Conservation (phyloP, 306 rosid species). For the Oxytropis ochrocephala region DNA sequence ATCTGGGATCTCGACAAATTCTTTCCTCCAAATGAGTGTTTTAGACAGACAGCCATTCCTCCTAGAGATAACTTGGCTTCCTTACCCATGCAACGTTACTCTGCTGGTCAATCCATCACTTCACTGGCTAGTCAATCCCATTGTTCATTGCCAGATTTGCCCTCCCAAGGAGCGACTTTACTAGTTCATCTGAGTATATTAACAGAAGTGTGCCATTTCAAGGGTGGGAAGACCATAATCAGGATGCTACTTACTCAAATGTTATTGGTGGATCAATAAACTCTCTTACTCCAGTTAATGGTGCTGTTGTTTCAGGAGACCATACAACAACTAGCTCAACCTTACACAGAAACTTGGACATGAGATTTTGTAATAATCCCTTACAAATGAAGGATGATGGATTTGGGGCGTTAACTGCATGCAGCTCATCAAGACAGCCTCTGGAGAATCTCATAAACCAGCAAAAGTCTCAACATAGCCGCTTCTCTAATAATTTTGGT, state of each 20-base stretch:
- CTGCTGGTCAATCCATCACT: conserved; percentile 36
- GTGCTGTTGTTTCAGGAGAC: conserved; percentile 35
- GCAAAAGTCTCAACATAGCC: conserved; percentile 40
- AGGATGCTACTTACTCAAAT: conserved; percentile 43
- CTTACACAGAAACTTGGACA: conserved; percentile 40
- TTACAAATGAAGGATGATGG: conserved; percentile 41
- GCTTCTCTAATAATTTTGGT: conserved; percentile 45
- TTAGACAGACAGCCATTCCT: conserved; percentile 34
- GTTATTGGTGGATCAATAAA: conserved; percentile 37
- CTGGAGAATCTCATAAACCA: conserved; percentile 47
- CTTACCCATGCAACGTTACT: conserved; percentile 38
- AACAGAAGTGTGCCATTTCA: conserved; percentile 36
- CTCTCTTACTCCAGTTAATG: conserved; percentile 43
- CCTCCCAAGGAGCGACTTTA: conserved; percentile 32
- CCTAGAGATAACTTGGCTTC: conserved; percentile 35
- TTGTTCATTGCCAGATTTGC: conserved; percentile 38
- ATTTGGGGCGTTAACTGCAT: conserved; percentile 30
- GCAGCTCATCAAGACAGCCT: conserved; percentile 30
- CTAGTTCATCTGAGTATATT: conserved; percentile 26
- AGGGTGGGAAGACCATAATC: conserved; percentile 62
- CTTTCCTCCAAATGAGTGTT: conserved; percentile 37
- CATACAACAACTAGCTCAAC: conserved; percentile 30
- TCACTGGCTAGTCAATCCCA: conserved; percentile 37
- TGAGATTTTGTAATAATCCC: conserved; percentile 40
- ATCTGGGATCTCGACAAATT: conserved; percentile 45